phyloP scores from a whole-genome alignment of 2,329 filamentous ascomycete species.

The Fusarium anthophilum region DNA sequence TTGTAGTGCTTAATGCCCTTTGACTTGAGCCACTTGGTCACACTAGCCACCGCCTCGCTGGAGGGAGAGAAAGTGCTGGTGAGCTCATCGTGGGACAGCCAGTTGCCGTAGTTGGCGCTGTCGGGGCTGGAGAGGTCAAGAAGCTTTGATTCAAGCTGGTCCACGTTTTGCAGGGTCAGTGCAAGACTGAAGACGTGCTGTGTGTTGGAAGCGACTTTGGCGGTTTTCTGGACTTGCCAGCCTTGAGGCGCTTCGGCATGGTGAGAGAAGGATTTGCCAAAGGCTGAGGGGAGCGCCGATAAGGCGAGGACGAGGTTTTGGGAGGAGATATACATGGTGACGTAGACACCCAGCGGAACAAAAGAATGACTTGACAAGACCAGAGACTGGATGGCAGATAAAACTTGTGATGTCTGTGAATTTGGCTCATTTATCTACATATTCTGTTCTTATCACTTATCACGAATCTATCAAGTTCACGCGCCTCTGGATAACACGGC shows the following conservation, averaged over 20 bases:
- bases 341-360: neutral
- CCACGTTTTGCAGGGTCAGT: constrained; percentile 22
- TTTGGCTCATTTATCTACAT: neutral
- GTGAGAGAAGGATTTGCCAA: constrained; percentile 19
- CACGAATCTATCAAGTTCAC: neutral
- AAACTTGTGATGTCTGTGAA: neutral
- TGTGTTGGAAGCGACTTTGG: neutral
- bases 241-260: neutral
- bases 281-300: neutral
- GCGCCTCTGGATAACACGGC: constrained; percentile 24
- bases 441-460: neutral
- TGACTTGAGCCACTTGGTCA: constrained; percentile 25
- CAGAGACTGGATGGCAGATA: neutral
- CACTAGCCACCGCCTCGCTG: constrained; percentile 5
- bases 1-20: constrained; percentile 28
- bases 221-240: constrained; percentile 5
- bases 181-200: constrained; percentile 29
- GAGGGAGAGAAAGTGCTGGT: constrained; percentile 2
- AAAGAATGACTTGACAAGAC: neutral
- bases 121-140: constrained; percentile 25
- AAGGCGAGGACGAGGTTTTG: constrained; percentile 5
- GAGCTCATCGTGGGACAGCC: constrained; percentile 19
- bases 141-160: constrained; percentile 25
- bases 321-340: constrained; percentile 16
- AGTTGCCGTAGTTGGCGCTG: constrained; percentile 24